Evolutionary conservation across 495 filamentous ascomycete genomes (phyloP).

Genomic region (Aspergillus kassunensis): DNA sequence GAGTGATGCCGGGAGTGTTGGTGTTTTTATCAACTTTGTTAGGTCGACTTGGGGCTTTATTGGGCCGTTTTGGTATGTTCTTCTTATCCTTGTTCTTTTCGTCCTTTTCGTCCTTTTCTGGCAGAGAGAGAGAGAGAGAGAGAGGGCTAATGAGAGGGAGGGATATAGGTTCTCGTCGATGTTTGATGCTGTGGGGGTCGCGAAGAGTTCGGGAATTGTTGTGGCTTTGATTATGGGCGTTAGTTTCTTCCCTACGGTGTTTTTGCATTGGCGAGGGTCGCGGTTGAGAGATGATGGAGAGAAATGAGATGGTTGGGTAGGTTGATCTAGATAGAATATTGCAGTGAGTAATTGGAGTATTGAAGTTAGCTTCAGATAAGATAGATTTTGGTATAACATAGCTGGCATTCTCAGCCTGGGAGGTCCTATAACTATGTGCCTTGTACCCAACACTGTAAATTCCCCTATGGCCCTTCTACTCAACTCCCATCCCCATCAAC

Average conservation of each 20-base stretch:
- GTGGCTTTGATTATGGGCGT: constrained; percentile 39
- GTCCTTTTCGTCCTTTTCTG: background rate
- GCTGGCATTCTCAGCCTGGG: no score
- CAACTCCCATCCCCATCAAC: constrained; percentile 23
- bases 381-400: no score
- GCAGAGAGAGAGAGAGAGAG: no score
- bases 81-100: background rate
- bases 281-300: background rate
- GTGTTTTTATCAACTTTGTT: constrained; percentile 56
- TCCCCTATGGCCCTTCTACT: no score
- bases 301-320: no score
- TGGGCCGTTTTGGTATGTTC: constrained; percentile 51
- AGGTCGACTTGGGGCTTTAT: constrained; percentile 57
- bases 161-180: constrained; percentile 42
- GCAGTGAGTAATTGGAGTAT: no score
- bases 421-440: no score
- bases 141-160: background rate
- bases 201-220: constrained; percentile 39
- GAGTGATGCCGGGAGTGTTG: constrained; percentile 46
- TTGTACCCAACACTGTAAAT: no score
- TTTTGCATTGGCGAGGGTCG: constrained; percentile 32
- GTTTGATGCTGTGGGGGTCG: constrained; percentile 46
- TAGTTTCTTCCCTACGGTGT: constrained; percentile 41
- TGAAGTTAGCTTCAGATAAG: no score
- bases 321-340: no score